Evolutionary conservation across 768 basidiomycete species (phyloP).

Genomic region (Suillus americanus): DNA sequence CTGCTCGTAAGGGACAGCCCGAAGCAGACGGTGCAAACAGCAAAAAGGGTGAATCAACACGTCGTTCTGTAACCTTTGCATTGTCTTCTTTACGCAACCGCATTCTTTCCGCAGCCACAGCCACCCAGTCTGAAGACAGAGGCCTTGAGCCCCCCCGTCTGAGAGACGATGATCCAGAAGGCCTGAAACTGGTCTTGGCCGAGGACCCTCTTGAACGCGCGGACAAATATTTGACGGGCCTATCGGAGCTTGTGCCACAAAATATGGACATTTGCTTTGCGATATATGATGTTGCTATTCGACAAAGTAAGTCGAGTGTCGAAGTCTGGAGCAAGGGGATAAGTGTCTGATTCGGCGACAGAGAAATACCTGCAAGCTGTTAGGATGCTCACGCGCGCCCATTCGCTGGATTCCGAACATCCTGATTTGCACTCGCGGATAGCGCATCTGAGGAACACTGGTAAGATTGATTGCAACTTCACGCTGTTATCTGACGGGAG

Average conservation of each 20-base stretch:
- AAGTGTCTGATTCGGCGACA: slow-evolving; percentile 27
- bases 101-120: slow-evolving; percentile 28
- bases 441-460: slow-evolving; percentile 57
- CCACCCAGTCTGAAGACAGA: slow-evolving; percentile 55
- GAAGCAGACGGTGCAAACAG: slow-evolving; percentile 46
- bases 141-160: slow-evolving; percentile 55
- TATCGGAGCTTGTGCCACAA: slow-evolving; percentile 50
- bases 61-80: slow-evolving; percentile 13
- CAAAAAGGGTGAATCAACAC: slow-evolving; percentile 60
- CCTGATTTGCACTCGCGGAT: slow-evolving; percentile 73
- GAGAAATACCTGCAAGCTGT: slow-evolving; percentile 82
- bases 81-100: slow-evolving; percentile 13
- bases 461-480: slow-evolving; percentile 35
- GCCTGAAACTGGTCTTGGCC: slow-evolving; percentile 62
- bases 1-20: slow-evolving; percentile 56
- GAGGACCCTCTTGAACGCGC: slow-evolving; percentile 75
- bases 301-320: slow-evolving; percentile 61
- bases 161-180: slow-evolving; percentile 86
- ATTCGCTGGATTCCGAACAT: slow-evolving; percentile 49
- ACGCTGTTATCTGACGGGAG: slow-evolving; percentile 5
- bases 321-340: neutral
- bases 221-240: slow-evolving; percentile 63
- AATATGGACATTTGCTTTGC: slow-evolving; percentile 72
- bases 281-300: slow-evolving; percentile 78
- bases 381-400: slow-evolving; percentile 61